Evolutionary conservation across 495 filamentous ascomycete genomes (phyloP).

Genomic region (Hyaloscypha hepaticicola): DNA sequence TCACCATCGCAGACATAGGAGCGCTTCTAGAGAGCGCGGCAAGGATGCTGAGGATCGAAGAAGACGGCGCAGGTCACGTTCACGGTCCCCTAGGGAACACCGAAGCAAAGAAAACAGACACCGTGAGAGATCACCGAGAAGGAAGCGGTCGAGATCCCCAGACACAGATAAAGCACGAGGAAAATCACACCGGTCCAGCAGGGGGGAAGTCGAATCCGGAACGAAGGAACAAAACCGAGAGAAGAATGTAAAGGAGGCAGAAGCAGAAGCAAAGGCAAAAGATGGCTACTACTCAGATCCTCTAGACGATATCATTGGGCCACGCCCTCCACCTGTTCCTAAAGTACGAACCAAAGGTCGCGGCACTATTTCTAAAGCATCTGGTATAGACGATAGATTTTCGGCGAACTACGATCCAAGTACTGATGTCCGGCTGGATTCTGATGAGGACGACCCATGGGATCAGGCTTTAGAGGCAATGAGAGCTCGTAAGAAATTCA

Average conservation of each 20-base stretch:
- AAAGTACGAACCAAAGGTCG: constrained; percentile 69
- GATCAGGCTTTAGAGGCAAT: constrained; percentile 77
- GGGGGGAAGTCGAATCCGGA: neutral
- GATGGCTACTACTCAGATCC: constrained; percentile 64
- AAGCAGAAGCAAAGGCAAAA: constrained; percentile 6
- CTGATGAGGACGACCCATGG: constrained; percentile 70
- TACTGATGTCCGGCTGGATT: constrained; percentile 61
- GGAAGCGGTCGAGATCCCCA: constrained; percentile 23
- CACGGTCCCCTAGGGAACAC: constrained; percentile 26
- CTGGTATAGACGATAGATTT: constrained; percentile 81
- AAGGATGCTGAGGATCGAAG: constrained; percentile 16
- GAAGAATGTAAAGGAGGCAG: constrained; percentile 9
- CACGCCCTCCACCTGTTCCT: constrained; percentile 57
- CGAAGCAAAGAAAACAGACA: constrained; percentile 30
- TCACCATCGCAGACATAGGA: constrained; percentile 11
- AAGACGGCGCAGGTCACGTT: constrained; percentile 26
- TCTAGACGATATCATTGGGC: constrained; percentile 77
- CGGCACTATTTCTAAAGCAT: constrained; percentile 55
- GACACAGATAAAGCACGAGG: constrained; percentile 6
- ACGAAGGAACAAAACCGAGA: neutral
- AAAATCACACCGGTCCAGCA: constrained; percentile 14
- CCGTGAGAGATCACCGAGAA: constrained; percentile 34
- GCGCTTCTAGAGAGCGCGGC: constrained; percentile 6
- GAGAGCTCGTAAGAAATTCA: constrained; percentile 82
- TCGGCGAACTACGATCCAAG: constrained; percentile 73